These are phyloP conservation scores for Stentor roeselii DNA, from an alignment of 73 alveolate species.

Conservation along the genomic window DNA sequence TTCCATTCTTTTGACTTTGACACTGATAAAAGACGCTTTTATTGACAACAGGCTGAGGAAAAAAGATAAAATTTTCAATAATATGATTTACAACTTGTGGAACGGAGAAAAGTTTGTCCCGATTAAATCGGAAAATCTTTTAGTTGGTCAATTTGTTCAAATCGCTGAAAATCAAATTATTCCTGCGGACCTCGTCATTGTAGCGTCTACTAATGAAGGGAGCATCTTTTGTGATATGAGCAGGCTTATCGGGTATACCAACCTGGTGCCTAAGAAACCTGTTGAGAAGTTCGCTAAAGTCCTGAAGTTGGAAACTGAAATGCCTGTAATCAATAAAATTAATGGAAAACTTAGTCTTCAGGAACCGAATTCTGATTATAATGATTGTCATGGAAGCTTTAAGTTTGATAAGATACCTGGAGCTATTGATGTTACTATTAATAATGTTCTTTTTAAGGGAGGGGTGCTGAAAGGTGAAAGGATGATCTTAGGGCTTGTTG, in stretches of 20 bases:
- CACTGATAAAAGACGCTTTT: constrained; percentile 80
- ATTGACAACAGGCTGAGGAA: constrained; percentile 53
- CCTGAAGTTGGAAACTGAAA: not conserved
- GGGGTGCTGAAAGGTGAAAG: constrained; percentile 42
- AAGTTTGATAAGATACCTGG: constrained; percentile 39
- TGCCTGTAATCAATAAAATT: not conserved
- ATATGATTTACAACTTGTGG: not conserved
- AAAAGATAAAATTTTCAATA: not conserved
- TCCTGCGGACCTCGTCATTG: constrained; percentile 82
- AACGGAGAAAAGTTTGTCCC: constrained; percentile 7
- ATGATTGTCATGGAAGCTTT: constrained; percentile 52
- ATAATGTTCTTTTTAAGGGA: constrained; percentile 48
- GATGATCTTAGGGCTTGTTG: constrained; percentile 47
- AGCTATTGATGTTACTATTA: constrained; percentile 34
- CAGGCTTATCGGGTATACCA: constrained; percentile 97
- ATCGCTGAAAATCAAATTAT: constrained; percentile 63
- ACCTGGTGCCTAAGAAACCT: constrained; percentile 55
- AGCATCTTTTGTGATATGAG: constrained; percentile 90
- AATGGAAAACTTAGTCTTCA: constrained; percentile 44
- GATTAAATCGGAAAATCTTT: not conserved
- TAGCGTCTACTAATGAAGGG: constrained; percentile 67
- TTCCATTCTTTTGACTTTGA: constrained; percentile 64
- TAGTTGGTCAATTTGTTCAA: constrained; percentile 8
- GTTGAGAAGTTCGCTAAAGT: not conserved
- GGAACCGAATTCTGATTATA: constrained; percentile 52